Evolutionary conservation across 176 grass and related monocot species (phyloP), one percentile per base, ranked within the genome.

Genomic region (Rhynchospora pubera): DNA sequence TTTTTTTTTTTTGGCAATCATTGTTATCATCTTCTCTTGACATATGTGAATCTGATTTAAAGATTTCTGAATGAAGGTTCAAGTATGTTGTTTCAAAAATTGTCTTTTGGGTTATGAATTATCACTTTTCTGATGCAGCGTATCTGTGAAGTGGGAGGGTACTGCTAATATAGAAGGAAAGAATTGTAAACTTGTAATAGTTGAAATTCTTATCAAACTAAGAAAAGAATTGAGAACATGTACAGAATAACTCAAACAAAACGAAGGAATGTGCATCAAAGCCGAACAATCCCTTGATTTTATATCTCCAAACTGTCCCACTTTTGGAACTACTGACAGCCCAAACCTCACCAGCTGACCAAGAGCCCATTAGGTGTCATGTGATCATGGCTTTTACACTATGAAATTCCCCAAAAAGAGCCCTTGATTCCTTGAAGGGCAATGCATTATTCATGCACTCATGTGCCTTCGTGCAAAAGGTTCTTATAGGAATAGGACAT

Each of bases 11-110:
- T 48, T 71, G 16, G 18, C 5, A 72, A 48, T 12, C 43, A 47
- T 71, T 71, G 11, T 71, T 69, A 14, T 50, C 23, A 48, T 72
- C 21, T 24, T 23, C 9, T 15, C 19, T 75, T 39, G 21, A 53
- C 51, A 22, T 15, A 75, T 52, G 19, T 26, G 18, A 71, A 71
- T 12, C n/a, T 21, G 0, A 71, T 97, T 65, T 89, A 85, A 83
- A 92, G 66, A 55, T 13, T 83, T 24, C 15, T 34, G 18, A 62
- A 57, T 19, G 7, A 80, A 79, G 56, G 62, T 60, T 80, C 18
- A 11, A 80, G 7, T 7, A 45, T 7, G 6, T 21, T 6, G 12
- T 15, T 62, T 79, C 9, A 43, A 44, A 79, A 34, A 59, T 59
- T 57, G 15, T 19, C 16, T 43, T 60, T 79, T 59, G 14, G 9